Evolutionary conservation across 495 filamentous ascomycete genomes (phyloP), one percentile per base, ranked within the genome.

Genomic region (Rusavskia elegans): DNA sequence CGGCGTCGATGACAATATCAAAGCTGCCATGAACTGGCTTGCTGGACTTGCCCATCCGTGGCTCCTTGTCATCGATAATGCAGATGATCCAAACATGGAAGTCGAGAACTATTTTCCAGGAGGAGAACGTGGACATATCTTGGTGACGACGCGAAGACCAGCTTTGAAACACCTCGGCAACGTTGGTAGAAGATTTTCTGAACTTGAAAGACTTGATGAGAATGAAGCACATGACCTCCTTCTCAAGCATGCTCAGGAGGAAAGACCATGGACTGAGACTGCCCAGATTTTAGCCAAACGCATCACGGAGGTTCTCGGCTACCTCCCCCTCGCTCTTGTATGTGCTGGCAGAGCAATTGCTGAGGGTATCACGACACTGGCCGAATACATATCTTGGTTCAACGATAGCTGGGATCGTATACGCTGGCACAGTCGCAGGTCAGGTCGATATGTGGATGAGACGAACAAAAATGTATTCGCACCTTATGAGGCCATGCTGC

Each of bases 41-140:
- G 51, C 56, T 17, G 56, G 49, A 39, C 52, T 55, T n/a, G 41
- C 48, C 14, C 41, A 56, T 32, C 60, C 54, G 6, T 71, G 67
- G 68, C 60, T 70, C 14, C 59, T 72, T 2, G 58, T 72, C 38
- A 69, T 72, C 36, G 69, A 72, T 56, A 72, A 71, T 51, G 67
- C 66, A 2, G 69, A 72, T 49, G 57, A 70, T 49, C 52, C 56
- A 19, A 53, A 54, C 5, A 50, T 64, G 17, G 35, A 58, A 21
- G n/a, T 70, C 16, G 50, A 53, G 16, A 46, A 62, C 17, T 65
- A 55, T 50, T 66, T 69, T 40, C 69, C 69, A 9, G 49, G 51
- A 29, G 67, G 67, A 2, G 56, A 62, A 6, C 56, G 57, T 51
- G 70, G 69, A n/a, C 29, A 53, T 51, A 63, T 73, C 48, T 52